Percentiles rank a stretch among this genome's conserved stretches.
Conservation (phyloP, 1,139 yeast genomes). For the Suhomyces wounanorum region DNA sequence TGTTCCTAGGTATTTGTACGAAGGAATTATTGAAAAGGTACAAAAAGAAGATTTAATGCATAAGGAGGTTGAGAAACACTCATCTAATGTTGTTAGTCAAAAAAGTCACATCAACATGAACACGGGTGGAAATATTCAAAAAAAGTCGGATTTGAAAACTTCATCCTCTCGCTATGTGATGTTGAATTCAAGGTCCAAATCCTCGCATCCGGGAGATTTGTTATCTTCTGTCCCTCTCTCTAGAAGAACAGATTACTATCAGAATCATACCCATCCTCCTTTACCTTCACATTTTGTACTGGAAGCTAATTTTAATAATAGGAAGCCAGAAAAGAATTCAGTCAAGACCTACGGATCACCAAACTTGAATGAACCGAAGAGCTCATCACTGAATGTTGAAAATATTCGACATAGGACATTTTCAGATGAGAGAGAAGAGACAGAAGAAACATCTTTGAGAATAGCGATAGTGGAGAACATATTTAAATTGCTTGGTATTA, state of each 20-base stretch:
- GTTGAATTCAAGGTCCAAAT: conserved; percentile 57
- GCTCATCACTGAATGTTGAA: conserved; percentile 11
- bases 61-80: neutral
- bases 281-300: conserved; percentile 8
- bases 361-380: neutral
- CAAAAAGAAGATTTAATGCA: conserved; percentile 10
- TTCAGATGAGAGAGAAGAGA: conserved; percentile 65
- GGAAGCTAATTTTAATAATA: conserved; percentile 10
- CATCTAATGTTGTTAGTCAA: conserved; percentile 6
- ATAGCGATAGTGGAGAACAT: conserved; percentile 75
- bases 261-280: conserved; percentile 17
- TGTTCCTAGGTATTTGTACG: conserved; percentile 64
- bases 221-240: conserved; percentile 80
- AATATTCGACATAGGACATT: conserved; percentile 45
- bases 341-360: neutral
- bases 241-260: conserved; percentile 41
- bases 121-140: neutral
- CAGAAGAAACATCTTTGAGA: conserved; percentile 71
- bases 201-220: conserved; percentile 80
- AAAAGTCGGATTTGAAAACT: conserved; percentile 5
- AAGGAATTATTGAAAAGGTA: conserved; percentile 55
- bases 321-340: neutral
- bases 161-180: conserved; percentile 62
- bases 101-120: conserved; percentile 1
- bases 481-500: conserved; percentile 71